Evolutionary conservation across 2,329 filamentous ascomycete genomes (phyloP), one percentile per base, ranked within the genome.

Genomic region (Tolypocladium endophyticum): DNA sequence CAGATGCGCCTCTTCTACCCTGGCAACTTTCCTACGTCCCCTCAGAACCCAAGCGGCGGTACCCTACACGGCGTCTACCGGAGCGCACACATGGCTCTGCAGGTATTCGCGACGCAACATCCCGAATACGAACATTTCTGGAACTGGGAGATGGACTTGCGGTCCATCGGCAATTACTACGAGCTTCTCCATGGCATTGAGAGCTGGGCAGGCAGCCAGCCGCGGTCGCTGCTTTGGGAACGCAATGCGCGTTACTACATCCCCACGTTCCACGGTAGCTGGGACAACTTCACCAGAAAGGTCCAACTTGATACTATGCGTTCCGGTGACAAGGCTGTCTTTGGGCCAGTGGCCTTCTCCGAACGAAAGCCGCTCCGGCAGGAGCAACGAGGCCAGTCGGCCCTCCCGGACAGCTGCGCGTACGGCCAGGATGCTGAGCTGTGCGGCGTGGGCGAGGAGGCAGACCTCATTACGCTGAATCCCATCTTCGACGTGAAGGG

Each of bases 1-100:
- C 89, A 93, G 72, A 93, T 96, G 89, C 80, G 81, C 60, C 79
- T 92, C 59, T 86, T 90, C 71, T 96, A 95, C 68, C 72, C 81
- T 61, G 83, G 83, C 2, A 82, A 84, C 47, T 87, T 92, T n/a
- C 86, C 88, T 65, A 84, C 87, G 53, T 83, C 86, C 1, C 85
- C 87, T 66, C 77, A 81, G 59, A 83, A 84, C 68, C 81, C 81
- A 8, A 79, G 78, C 60, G 74, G 81, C 63, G 78, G 76, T 18
- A 81, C 84, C 58, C 79, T 89, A 35, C 86, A 88, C 56, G 86
- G 88, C 3, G 86, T 90, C 56, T 89, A 89, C 72, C 82, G 88
- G 56, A 83, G 81, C 41, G 78, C 82, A 2, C 84, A 87, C 66
- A 77, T 87, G 68, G 79, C 85, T 0, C 75, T 88, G 20, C 85